Conservation (phyloP, 805 yeast genomes). For the Ogataea pini region DNA sequence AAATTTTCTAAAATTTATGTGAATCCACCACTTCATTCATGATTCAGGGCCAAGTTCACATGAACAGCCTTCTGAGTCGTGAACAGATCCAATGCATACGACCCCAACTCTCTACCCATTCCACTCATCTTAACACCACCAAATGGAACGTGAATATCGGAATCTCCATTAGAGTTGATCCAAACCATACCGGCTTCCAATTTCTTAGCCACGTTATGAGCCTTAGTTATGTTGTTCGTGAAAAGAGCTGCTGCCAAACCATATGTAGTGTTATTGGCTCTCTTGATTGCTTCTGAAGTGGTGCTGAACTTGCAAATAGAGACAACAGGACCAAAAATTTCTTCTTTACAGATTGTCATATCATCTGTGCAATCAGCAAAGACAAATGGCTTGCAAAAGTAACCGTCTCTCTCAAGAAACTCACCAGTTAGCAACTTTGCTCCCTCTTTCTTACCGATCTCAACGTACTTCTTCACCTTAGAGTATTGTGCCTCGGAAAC, state of each 20-base stretch:
- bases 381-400: conserved; percentile 68
- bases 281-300: conserved; percentile 60
- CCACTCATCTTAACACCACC: conserved; percentile 73
- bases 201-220: conserved; percentile 60
- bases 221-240: conserved; percentile 60
- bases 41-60: conserved; percentile 50
- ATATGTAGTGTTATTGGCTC: conserved; percentile 68
- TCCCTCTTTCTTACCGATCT: conserved; percentile 67
- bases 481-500: conserved; percentile 65
- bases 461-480: conserved; percentile 67
- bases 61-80: conserved; percentile 70
- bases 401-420: conserved; percentile 58
- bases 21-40: neutral
- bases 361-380: conserved; percentile 68
- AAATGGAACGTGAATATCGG: conserved; percentile 59
- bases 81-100: conserved; percentile 61
- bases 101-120: conserved; percentile 67
- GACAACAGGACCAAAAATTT: conserved; percentile 81
- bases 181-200: conserved; percentile 68
- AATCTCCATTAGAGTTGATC: conserved; percentile 60
- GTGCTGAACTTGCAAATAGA: conserved; percentile 65
- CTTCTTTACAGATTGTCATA: conserved; percentile 67
- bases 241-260: conserved; percentile 83
- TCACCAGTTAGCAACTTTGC: conserved; percentile 73
- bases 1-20: neutral